Percentiles rank a stretch among this genome's conserved stretches.
Evolutionary conservation across 2,329 filamentous ascomycete genomes (phyloP).

Genomic region (Lachnellula cervina): DNA sequence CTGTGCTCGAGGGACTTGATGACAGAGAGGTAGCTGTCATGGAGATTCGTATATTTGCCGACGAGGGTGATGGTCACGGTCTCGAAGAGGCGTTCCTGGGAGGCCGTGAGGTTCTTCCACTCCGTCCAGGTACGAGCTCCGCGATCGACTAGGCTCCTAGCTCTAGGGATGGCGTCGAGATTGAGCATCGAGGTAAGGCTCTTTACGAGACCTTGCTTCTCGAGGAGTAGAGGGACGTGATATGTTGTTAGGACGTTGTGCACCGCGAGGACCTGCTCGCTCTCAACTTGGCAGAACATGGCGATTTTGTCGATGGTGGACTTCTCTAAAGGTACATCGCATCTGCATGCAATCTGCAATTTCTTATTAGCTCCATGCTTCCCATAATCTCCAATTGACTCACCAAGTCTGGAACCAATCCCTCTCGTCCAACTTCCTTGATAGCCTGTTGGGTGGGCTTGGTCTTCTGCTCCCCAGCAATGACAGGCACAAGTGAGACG

Average conservation of each 20-base stretch:
- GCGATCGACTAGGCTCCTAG: slow-evolving; percentile 51
- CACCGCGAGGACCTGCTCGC: slow-evolving; percentile 82
- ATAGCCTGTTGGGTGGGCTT: slow-evolving; percentile 95
- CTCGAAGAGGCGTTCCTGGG: slow-evolving; percentile 61
- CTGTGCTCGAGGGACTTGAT: slow-evolving; percentile 86
- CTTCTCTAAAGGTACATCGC: slow-evolving; percentile 68
- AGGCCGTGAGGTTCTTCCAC: slow-evolving; percentile 68
- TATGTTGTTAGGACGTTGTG: slow-evolving; percentile 87
- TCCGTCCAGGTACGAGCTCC: slow-evolving; percentile 69
- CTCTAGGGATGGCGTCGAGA: slow-evolving; percentile 52
- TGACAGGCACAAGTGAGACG: slow-evolving; percentile 79
- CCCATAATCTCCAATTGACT: neutral
- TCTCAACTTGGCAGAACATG: slow-evolving; percentile 79
- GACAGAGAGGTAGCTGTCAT: slow-evolving; percentile 82
- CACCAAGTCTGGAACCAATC: slow-evolving; percentile 25
- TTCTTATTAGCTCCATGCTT: neutral
- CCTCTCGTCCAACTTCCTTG: slow-evolving; percentile 71
- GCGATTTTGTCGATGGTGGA: slow-evolving; percentile 82
- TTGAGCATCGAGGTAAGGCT: slow-evolving; percentile 62
- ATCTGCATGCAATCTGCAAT: slow-evolving; percentile 81
- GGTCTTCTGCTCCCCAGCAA: slow-evolving; percentile 74
- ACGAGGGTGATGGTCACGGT: slow-evolving; percentile 79
- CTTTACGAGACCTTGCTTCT: slow-evolving; percentile 70
- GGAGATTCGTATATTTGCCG: slow-evolving; percentile 82
- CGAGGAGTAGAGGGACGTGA: slow-evolving; percentile 87